phyloP scores from a whole-genome alignment of 768 basidiomycete species.

The Naganishia friedmannii region DNA sequence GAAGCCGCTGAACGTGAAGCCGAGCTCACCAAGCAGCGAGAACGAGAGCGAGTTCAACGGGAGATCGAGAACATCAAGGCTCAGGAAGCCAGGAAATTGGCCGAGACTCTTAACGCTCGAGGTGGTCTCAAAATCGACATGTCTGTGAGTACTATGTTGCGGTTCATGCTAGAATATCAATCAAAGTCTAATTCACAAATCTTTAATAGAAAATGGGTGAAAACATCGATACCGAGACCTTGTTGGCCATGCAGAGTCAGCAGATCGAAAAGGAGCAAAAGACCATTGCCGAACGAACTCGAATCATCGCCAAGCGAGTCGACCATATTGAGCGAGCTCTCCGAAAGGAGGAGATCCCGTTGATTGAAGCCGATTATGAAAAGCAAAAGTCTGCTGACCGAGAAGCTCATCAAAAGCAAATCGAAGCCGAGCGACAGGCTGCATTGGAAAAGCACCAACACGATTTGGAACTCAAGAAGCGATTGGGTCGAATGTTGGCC shows the following conservation, averaged over 20 bases:
- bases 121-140: constrained; percentile 68
- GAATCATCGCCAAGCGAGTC: constrained; percentile 79
- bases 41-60: constrained; percentile 55
- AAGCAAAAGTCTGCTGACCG: constrained; percentile 76
- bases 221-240: constrained; percentile 66
- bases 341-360: constrained; percentile 84
- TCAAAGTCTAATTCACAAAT: background rate
- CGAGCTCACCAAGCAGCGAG: constrained; percentile 62
- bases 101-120: constrained; percentile 74
- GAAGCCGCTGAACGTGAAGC: constrained; percentile 65
- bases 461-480: constrained; percentile 69
- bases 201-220: constrained; percentile 20
- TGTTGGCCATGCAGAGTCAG: constrained; percentile 85
- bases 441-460: constrained; percentile 62
- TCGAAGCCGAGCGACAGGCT: constrained; percentile 61
- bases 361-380: constrained; percentile 81
- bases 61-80: constrained; percentile 69
- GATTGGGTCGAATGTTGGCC: constrained; percentile 67
- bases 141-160: constrained; percentile 57
- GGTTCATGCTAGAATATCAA: background rate
- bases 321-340: constrained; percentile 94
- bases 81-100: constrained; percentile 85
- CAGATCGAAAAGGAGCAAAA: constrained; percentile 96
- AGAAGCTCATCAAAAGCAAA: constrained; percentile 64
- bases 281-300: constrained; percentile 74